phyloP scores from a whole-genome alignment of 1,284 basidiomycete genomes.

The Microbotryomycetes sp. region DNA sequence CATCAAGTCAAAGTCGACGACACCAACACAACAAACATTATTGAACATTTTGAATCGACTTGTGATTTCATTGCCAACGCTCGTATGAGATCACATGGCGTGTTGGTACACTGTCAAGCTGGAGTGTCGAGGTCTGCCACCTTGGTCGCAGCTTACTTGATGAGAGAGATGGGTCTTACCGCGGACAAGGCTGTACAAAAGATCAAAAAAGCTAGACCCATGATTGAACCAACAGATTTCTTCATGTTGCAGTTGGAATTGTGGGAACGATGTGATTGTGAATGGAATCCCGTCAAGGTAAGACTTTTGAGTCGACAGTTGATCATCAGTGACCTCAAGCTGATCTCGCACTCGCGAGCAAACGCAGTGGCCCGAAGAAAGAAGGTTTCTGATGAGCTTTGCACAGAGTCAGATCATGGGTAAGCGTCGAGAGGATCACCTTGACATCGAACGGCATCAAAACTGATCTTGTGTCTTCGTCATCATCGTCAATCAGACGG shows the following conservation, averaged over 20 bases:
- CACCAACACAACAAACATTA: constrained; percentile 41
- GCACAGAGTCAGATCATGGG: constrained; percentile 37
- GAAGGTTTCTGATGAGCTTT: constrained; percentile 43
- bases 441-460: constrained; percentile 26
- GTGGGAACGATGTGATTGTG: constrained; percentile 41
- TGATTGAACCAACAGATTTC: constrained; percentile 41
- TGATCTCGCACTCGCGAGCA: no score
- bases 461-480: not conserved
- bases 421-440: constrained; percentile 2
- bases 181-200: constrained; percentile 39
- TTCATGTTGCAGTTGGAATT: constrained; percentile 44
- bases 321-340: no score
- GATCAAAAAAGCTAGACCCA: constrained; percentile 35
- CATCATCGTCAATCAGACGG: constrained; percentile 19
- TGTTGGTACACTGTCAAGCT: constrained; percentile 45
- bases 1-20: constrained; percentile 43
- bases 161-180: constrained; percentile 38
- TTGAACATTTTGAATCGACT: constrained; percentile 39
- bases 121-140: constrained; percentile 42
- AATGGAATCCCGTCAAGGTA: constrained; percentile 39
- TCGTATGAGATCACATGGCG: constrained; percentile 36
- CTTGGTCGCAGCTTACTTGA: constrained; percentile 43
- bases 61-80: constrained; percentile 39
- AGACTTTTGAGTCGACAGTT: not conserved
- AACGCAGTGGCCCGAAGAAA: constrained; percentile 38